Conservation (phyloP, 257 asterid genomes). For the Nicotiana obtusifolia region DNA sequence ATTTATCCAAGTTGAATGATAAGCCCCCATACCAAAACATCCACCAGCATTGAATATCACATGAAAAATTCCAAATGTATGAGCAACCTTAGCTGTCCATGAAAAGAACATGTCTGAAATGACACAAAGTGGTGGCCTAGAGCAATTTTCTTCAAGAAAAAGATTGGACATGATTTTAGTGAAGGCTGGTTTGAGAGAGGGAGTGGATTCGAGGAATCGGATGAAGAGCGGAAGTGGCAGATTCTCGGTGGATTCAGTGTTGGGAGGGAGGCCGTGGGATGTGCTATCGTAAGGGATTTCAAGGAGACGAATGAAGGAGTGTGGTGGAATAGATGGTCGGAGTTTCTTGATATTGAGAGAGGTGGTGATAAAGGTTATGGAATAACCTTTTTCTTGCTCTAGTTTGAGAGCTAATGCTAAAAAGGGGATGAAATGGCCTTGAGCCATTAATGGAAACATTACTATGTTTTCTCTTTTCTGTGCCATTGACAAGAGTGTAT, state of each 20-base stretch:
- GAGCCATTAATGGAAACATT: constrained; percentile 14
- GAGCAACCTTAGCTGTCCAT: constrained; percentile 44
- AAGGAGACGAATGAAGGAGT: constrained; percentile 24
- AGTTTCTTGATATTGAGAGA: constrained; percentile 28
- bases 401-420: constrained; percentile 23
- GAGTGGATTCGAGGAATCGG: constrained; percentile 11
- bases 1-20: constrained; percentile 41
- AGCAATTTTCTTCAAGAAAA: background rate
- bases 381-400: constrained; percentile 11
- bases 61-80: constrained; percentile 37
- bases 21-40: constrained; percentile 17
- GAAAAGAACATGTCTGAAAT: constrained; percentile 24
- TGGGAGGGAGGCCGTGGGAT: constrained; percentile 50
- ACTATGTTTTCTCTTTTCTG: too few species aligned
- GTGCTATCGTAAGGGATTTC: constrained; percentile 44
- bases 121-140: too few species aligned
- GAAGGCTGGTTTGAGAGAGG: constrained; percentile 26
- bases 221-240: constrained; percentile 18
- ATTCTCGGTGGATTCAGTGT: constrained; percentile 35
- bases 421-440: constrained; percentile 32
- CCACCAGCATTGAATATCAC: constrained; percentile 40
- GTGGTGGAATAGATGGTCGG: constrained; percentile 21
- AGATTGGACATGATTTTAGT: constrained; percentile 13
- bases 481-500: too few species aligned
- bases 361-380: constrained; percentile 9